Evolutionary conservation across 2,329 filamentous ascomycete species (phyloP), one percentile per base, ranked within the genome.

Genomic region (Epichloe hybrida): DNA sequence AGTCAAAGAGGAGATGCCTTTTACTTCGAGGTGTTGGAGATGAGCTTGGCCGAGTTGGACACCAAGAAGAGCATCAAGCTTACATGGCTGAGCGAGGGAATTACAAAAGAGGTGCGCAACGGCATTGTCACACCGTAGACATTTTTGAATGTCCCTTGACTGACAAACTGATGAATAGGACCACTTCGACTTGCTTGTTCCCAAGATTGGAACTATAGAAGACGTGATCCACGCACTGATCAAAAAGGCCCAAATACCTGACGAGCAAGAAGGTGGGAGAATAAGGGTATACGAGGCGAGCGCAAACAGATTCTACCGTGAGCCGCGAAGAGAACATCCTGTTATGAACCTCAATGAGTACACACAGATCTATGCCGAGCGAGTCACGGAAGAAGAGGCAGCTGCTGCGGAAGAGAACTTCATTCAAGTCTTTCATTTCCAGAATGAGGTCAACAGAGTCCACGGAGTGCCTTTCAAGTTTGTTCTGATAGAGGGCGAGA

Each of bases 381-480:
- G 81, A 39, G 79, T 91, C 41, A 86, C 90, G 0, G 79, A 88
- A 49, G 83, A 88, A 46, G 84, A 85, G 57, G 67, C 77, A 1
- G 80, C 83, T 36, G 72, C 70, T 2, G 71, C 75, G 8, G 73
- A 77, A 2, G 67, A 59, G 40, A 76, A 81, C 48, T 77, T 83
- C 50, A 85, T 96, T 50, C 80, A 84, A 54, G 88, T 85, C 34
- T 93, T 91, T 68, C 93, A 96, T 65, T 98, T 93, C 69, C 90
- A 98, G 64, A 86, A 84, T 58, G 94, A 98, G 60, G 80, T 87
- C 0, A 86, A 72, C 61, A 86, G 94, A 59, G 72, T 83, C 3
- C 91, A 98, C 62, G 88, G 90, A 3, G 78, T 95, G 43, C 93
- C 93, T 0, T 98, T 98, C 75, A 84, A 84, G 59, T 95, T 98